Percentiles rank a stretch among this genome's conserved stretches.
These are phyloP conservation scores for Ascochyta rabiei DNA, from an alignment of 2,329 filamentous ascomycete species.

Conservation along the genomic window DNA sequence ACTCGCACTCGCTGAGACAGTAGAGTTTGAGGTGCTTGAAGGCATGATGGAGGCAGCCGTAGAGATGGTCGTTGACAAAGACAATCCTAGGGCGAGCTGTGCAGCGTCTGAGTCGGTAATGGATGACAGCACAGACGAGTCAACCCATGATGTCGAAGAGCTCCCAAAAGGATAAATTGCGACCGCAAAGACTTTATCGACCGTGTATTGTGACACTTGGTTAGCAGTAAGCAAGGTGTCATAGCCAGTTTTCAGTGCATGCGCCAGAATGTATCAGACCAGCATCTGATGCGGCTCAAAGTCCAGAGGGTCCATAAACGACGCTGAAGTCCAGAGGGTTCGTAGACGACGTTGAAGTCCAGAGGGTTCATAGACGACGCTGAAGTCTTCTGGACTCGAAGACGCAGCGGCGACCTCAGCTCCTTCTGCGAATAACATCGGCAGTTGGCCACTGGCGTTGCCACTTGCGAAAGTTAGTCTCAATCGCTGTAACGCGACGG, in stretches of 20 bases:
- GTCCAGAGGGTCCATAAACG: no score
- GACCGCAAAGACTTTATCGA: constrained; percentile 45
- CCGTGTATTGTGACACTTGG: constrained; percentile 44
- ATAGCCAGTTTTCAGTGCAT: constrained; percentile 28
- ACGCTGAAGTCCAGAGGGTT: no score
- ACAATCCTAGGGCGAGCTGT: constrained; percentile 22
- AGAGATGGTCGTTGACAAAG: constrained; percentile 18
- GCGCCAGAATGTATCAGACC: not conserved
- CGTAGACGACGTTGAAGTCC: no score
- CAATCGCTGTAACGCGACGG: no score
- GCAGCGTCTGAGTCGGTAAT: constrained; percentile 42
- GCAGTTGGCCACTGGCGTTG: no score
- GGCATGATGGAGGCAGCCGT: constrained; percentile 4
- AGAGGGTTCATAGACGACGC: no score
- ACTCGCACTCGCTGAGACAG: constrained; percentile 15
- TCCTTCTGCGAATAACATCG: no score
- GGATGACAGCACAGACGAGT: constrained; percentile 41
- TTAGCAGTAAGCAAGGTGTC: constrained; percentile 43
- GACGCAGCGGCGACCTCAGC: no score
- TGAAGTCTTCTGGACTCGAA: no score
- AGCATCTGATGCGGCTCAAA: not conserved
- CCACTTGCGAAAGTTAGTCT: no score
- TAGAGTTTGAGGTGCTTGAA: constrained; percentile 17
- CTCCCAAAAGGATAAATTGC: constrained; percentile 44
- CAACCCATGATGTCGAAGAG: constrained; percentile 47